Percentiles rank a stretch among this genome's conserved stretches.
Conservation (phyloP, 1,139 yeast species). For the Candida mesenterica region DNA sequence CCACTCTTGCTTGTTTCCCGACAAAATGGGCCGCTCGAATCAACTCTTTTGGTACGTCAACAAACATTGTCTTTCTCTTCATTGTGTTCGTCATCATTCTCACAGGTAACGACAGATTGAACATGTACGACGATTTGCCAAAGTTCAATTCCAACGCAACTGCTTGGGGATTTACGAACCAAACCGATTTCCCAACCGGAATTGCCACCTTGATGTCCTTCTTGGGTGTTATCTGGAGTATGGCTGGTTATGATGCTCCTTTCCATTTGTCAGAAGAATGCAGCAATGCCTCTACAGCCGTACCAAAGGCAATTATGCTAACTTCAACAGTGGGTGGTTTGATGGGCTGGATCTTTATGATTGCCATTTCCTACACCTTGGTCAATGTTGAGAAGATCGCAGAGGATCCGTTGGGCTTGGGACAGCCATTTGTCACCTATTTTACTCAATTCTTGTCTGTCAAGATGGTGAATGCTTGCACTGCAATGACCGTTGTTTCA, state of each 20-base stretch:
- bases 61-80: constrained; percentile 51
- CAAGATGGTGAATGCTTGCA: constrained; percentile 49
- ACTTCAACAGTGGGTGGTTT: constrained; percentile 63
- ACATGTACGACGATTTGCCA: constrained; percentile 23
- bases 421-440: constrained; percentile 65
- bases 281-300: constrained; percentile 59
- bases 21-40: constrained; percentile 58
- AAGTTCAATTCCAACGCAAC: constrained; percentile 50
- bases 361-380: constrained; percentile 64
- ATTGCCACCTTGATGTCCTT: constrained; percentile 59
- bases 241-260: constrained; percentile 75
- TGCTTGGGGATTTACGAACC: constrained; percentile 61
- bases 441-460: constrained; percentile 50
- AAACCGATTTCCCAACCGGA: constrained; percentile 68
- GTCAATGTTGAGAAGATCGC: constrained; percentile 53
- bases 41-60: constrained; percentile 51
- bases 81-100: constrained; percentile 58
- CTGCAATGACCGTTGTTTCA: constrained; percentile 58
- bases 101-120: constrained; percentile 49
- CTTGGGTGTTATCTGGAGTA: constrained; percentile 70
- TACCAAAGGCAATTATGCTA: constrained; percentile 65
- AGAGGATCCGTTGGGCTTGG: constrained; percentile 50
- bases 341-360: constrained; percentile 61
- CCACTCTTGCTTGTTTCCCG: constrained; percentile 47
- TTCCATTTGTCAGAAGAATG: constrained; percentile 75